Evolutionary conservation across 257 asterid genomes (phyloP), one percentile per base, ranked within the genome.

Genomic region (Gentiana macrophylla): DNA sequence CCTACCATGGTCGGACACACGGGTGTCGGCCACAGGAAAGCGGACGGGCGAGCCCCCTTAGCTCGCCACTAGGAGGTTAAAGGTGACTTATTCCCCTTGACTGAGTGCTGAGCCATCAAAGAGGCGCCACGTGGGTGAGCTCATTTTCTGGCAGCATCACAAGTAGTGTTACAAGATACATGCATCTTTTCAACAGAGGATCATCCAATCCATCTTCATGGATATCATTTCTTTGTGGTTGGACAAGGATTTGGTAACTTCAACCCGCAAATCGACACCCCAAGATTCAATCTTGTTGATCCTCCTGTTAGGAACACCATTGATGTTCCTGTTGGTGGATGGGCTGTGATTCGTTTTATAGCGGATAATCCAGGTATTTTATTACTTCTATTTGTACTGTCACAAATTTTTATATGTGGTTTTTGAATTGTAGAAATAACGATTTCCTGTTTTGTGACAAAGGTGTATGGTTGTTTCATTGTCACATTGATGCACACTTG

Each of bases 381-480:
- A 37, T 49, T 56, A 8, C 24, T 24, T 44, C 38, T 10, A 5
- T 34, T 3, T n/a, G n/a, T 55, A 12, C 5, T n/a, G 1, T 57
- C 44, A 34, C 43, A 11, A 5, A 24, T 24, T 24, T 24, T 24
- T 24, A 24, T 13, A 6, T 56, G 24, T 41, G 37, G 32, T 12
- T 54, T 12, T 6, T 41, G 0, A 33, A 41, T 43, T 33, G 35
- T 50, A 1, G 2, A 24, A 24, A 24, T 24, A 3, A 13, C 49
- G 12, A 50, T 6, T 50, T 50, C 6, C 36, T 51, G 12, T 36
- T 3, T 45, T 6, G 41, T 9, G 47, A 47, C 3, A 63, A 43
- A 80, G 93, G 93, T 55, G 85, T 84, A 54, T 84, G 94, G 94
- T 52, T 84, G 65, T 67, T 84, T 78, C 94, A 84, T 34, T 84